phyloP scores from a whole-genome alignment of 352 stramenopile genomes.

The Phytophthora cactorum region DNA sequence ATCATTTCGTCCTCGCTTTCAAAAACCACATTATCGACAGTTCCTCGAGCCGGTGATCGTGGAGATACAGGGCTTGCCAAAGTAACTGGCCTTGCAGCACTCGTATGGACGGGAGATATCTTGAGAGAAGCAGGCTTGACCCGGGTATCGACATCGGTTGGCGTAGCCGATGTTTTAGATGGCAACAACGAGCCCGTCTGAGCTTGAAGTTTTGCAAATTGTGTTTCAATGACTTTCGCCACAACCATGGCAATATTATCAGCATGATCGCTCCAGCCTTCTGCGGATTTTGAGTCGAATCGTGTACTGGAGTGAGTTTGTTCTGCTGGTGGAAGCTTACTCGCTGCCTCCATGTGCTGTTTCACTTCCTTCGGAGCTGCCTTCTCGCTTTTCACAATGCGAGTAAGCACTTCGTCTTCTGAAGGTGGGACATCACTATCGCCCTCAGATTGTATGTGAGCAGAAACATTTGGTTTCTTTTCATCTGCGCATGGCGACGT shows the following conservation, averaged over 20 bases:
- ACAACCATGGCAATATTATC: slow-evolving; percentile 53
- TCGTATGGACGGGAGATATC: neutral
- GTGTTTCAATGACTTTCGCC: slow-evolving; percentile 44
- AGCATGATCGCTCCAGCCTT: slow-evolving; percentile 24
- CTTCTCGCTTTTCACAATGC: slow-evolving; percentile 3
- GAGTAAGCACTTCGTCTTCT: slow-evolving; percentile 12
- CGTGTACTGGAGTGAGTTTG: neutral
- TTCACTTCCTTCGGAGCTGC: neutral
- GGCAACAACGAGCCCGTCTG: slow-evolving; percentile 13
- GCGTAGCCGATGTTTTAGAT: neutral
- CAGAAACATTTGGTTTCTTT: neutral
- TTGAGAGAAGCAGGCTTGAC: neutral
- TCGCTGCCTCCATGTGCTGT: neutral
- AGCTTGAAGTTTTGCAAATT: slow-evolving; percentile 42
- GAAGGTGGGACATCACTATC: slow-evolving; percentile 29
- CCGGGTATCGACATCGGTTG: neutral
- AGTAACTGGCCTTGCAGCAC: neutral
- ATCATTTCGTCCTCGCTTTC: slow-evolving; percentile 66
- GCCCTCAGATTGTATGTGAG: slow-evolving; percentile 4
- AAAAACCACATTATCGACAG: slow-evolving; percentile 44
- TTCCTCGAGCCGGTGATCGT: slow-evolving; percentile 7
- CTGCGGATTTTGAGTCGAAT: slow-evolving; percentile 1
- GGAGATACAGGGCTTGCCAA: neutral
- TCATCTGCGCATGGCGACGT: slow-evolving; percentile 6
- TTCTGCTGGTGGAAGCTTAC: slow-evolving; percentile 5